Conservation (phyloP, 495 filamentous ascomycete species). For the Hypoxylon cercidicola region DNA sequence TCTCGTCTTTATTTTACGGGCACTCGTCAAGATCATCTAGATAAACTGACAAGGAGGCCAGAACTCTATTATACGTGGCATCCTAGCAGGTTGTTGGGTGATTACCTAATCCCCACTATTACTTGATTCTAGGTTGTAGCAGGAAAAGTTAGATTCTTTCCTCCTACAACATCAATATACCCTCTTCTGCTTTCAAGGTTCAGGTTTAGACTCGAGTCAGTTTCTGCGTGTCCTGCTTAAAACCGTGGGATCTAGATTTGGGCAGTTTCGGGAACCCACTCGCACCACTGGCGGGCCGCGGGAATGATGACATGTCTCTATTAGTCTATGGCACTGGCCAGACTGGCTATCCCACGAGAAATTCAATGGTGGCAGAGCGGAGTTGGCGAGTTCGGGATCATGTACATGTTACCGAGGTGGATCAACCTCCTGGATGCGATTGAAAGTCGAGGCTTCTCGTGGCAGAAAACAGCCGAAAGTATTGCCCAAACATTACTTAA, state of each 20-base stretch:
- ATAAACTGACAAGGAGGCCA: neutral
- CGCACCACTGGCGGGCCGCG: slow-evolving; percentile 17
- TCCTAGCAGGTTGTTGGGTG: neutral
- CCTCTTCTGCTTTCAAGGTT: too few species aligned
- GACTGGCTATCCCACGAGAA: neutral
- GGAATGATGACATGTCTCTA: slow-evolving; percentile 7
- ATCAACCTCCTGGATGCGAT: slow-evolving; percentile 11
- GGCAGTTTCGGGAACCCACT: neutral
- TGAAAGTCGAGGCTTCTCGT: slow-evolving; percentile 16
- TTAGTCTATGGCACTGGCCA: slow-evolving; percentile 6
- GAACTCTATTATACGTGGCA: slow-evolving; percentile 2
- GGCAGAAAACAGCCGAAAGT: slow-evolving; percentile 31
- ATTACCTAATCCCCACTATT: too few species aligned
- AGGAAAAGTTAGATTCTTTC: too few species aligned
- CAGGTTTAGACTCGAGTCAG: slow-evolving; percentile 3
- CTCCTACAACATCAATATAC: too few species aligned
- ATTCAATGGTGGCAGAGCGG: slow-evolving; percentile 12
- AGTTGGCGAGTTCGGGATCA: slow-evolving; percentile 14
- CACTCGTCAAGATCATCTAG: slow-evolving; percentile 3
- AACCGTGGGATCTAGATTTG: neutral
- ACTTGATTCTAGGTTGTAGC: too few species aligned
- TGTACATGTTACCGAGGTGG: neutral
- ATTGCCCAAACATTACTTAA: slow-evolving; percentile 39
- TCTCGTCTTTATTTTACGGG: slow-evolving; percentile 17
- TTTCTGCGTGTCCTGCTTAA: slow-evolving; percentile 1